A percentile compares a stretch with the other conserved stretches of the same genome.
Evolutionary conservation across 805 yeast genomes (phyloP).

Genomic region (Sungouiozyma intestinalis): DNA sequence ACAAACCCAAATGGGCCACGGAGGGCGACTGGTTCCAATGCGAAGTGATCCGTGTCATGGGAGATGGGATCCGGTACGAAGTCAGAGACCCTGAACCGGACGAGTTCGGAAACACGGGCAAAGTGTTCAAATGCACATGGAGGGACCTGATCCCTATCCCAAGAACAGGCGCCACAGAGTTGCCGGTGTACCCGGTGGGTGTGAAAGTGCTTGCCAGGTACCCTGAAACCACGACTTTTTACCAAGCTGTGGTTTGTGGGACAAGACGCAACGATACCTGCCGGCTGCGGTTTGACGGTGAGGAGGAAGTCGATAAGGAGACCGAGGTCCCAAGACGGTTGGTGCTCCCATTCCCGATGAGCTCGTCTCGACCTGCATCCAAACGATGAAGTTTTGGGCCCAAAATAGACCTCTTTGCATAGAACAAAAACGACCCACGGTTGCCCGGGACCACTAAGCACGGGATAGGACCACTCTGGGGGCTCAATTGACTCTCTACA

Average conservation of each 20-base stretch:
- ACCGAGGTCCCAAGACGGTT: constrained; percentile 82
- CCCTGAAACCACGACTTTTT: constrained; percentile 96
- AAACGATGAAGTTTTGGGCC: constrained; percentile 14
- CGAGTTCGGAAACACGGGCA: constrained; percentile 81
- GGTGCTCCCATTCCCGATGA: constrained; percentile 63
- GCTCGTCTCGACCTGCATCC: constrained; percentile 16
- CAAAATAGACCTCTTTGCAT: too few relatives aligned
- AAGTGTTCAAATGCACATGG: constrained; percentile 69
- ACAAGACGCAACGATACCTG: constrained; percentile 65
- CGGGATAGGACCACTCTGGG: background rate
- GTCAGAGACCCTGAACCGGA: constrained; percentile 98
- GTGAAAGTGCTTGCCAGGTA: constrained; percentile 83
- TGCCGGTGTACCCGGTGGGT: constrained; percentile 49
- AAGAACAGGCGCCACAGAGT: constrained; percentile 18
- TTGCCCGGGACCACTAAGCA: too few relatives aligned
- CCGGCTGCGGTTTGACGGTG: constrained; percentile 83
- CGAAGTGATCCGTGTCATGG: constrained; percentile 66
- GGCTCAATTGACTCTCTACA: background rate
- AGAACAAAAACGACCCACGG: too few relatives aligned
- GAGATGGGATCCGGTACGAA: constrained; percentile 70
- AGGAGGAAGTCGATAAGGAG: constrained; percentile 91
- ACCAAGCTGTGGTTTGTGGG: constrained; percentile 86
- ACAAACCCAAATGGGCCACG: constrained; percentile 46
- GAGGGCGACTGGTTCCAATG: constrained; percentile 96
- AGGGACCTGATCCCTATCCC: constrained; percentile 73